phyloP scores from a whole-genome alignment of 2,329 filamentous ascomycete species.

The Diaporthe vaccinii region DNA sequence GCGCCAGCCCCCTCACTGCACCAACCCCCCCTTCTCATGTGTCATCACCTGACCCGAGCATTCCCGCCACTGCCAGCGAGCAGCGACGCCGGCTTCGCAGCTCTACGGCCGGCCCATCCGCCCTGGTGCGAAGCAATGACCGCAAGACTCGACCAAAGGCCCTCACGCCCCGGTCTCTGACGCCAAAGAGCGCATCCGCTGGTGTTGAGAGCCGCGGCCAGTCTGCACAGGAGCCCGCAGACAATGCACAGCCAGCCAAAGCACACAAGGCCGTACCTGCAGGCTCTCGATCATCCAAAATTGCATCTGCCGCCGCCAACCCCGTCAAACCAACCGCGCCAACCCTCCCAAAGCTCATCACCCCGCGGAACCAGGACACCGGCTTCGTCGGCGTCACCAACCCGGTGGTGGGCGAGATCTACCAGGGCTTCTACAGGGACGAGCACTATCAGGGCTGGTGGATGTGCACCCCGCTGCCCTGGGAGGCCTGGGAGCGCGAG shows the following conservation, averaged over 20 bases:
- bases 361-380: neutral
- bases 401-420: conserved; percentile 27
- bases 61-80: neutral
- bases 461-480: conserved; percentile 28
- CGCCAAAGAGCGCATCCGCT: neutral
- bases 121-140: fast-evolving
- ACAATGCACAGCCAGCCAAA: neutral
- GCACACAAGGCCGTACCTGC: neutral
- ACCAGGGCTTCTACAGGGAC: conserved; percentile 37
- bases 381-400: neutral
- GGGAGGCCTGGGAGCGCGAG: conserved; percentile 7
- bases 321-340: no score
- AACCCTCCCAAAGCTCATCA: neutral
- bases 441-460: conserved; percentile 25
- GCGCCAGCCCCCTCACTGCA: neutral
- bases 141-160: neutral
- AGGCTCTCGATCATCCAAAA: neutral
- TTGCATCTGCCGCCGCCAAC: neutral
- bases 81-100: neutral
- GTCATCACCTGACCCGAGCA: neutral
- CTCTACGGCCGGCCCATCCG: no score
- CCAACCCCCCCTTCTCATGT: neutral
- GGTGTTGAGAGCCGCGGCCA: neutral
- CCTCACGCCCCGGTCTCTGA: neutral
- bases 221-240: neutral